Base-by-base conservation (phyloP, 106 monocot genomes). In the Dactylorhiza incarnata region DNA sequence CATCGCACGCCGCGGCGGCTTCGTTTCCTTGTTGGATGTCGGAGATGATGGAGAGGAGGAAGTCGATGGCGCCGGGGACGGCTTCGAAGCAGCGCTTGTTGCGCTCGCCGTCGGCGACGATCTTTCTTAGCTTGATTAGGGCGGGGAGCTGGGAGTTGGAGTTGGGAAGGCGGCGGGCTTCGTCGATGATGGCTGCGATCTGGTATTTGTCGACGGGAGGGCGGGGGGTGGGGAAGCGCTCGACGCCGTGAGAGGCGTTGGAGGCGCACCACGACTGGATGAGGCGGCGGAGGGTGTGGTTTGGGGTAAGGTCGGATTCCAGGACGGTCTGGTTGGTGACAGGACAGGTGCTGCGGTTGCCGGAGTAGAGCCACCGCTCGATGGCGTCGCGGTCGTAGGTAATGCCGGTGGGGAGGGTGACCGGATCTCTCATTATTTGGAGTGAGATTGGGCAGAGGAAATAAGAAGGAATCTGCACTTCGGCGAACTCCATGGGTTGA, bases 271-370 rank as follows among this genome's bases (percentile, higher is more conserved):
- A 91, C 0, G 79, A 45, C 22, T 91, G 91, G 49, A 88, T 88
- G 10, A 91, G 78, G 11, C 88, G 83, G 48, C 87, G 79, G 52
- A 91, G 83, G 47, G 85, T 91, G 83, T 85, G 87, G 81, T 90
- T 90, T 0, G 90, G 85, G 12, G 53, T 50, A 29, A 29, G 29
- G 29, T 29, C 29, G 66, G 75, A 19, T 11, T 49, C 13, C 3
- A 22, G 72, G 5, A 85, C 45, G 3, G 68, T 68, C 49, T 81
- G 78, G 0, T 85, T 85, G 17, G 83, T 83, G 13, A 83, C 73
- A 0, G 86, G 86, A 71, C 86, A 86, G 22, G 71, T 79, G 17
- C 6, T 9, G 73, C 58, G 53, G 14, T 55, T 5, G 69, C 24
- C 29, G 49, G 53, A 29, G 74, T 77, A 80, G 44, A 86, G 19